A percentile compares a stretch with the other conserved stretches of the same genome.
These are phyloP conservation scores for Melaleuca quinquenervia DNA, from an alignment of 345 rosid species.

Conservation along the genomic window DNA sequence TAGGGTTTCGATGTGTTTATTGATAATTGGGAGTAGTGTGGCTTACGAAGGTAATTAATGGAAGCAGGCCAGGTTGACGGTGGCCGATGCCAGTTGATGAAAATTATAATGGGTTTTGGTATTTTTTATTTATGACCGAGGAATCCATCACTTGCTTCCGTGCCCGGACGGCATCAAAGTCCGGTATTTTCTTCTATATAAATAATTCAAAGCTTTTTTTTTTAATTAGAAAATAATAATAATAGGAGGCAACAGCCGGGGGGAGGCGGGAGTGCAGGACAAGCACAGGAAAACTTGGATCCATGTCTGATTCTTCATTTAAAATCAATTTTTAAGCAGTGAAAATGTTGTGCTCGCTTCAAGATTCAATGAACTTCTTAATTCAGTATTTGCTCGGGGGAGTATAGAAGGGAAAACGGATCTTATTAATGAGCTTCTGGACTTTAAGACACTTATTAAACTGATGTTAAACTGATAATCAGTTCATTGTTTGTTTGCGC, in stretches of 20 bases:
- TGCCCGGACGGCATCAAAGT: too few relatives aligned
- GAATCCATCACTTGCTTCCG: too few relatives aligned
- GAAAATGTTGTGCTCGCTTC: neutral
- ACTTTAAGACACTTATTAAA: neutral
- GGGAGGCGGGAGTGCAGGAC: neutral
- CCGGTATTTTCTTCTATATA: neutral
- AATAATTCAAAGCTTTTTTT: neutral
- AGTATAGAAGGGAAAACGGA: too few relatives aligned
- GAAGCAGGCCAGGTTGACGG: constrained; percentile 18
- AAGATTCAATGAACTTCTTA: neutral
- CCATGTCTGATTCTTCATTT: neutral
- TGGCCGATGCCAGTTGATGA: neutral
- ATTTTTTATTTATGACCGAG: neutral
- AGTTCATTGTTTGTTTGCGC: neutral
- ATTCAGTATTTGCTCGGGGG: too few relatives aligned
- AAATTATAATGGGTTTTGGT: neutral
- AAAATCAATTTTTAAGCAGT: neutral
- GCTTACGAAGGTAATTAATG: constrained; percentile 17
- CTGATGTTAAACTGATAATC: neutral
- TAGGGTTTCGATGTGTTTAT: constrained; percentile 12
- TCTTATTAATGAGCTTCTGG: too few relatives aligned
- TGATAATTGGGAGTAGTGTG: constrained; percentile 6
- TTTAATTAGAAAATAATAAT: too few relatives aligned
- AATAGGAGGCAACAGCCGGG: neutral
- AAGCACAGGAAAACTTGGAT: neutral